Evolutionary conservation across 1,139 yeast species (phyloP), one percentile per base, ranked within the genome.

Genomic region (Yamadazyma mexicana): DNA sequence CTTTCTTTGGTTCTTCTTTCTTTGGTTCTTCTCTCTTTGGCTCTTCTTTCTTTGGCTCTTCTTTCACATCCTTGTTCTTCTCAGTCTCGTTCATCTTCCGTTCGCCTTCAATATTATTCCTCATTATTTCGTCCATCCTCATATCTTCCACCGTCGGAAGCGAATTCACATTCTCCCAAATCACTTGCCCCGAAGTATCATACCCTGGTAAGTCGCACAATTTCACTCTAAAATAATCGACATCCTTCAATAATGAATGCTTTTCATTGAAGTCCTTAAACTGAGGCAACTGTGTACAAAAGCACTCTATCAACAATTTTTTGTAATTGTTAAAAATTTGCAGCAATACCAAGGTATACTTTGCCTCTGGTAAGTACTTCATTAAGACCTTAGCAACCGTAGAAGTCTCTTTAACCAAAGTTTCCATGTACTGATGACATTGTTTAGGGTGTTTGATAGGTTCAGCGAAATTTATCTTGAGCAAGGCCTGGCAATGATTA

Each of bases 151-250:
- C 67, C 0, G 81, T 75, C 1, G 76, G 69, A 50, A 79, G 61
- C 2, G 77, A 68, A 50, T 81, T 79, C 4, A 82, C 81, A 48
- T 75, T 76, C 49, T 80, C 87, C 80, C 83, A 77, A 12, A 83
- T 68, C 0, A 79, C 77, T 45, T 80, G 83, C 0, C 87, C 87
- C 1, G 83, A 74, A 44, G 79, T 73, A 0, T 84, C 86, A 45
- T 83, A 77, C 0, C 89, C 89, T 11, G 79, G 76, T 14, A 80
- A 56, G 35, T 76, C 79, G 34, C 77, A 71, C 26, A 83, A 61
- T 44, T 79, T 81, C 5, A 75, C 85, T 42, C 80, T 61, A 56
- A 83, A 83, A 51, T 75, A 83, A 50, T 77, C 82, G n/a, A 83
- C 69, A 59, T 84, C 92, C 37, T 71, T 69, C 48, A 83, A 61